Conservation (phyloP, 2,329 filamentous ascomycete genomes). For the Trichoderma sp. region DNA sequence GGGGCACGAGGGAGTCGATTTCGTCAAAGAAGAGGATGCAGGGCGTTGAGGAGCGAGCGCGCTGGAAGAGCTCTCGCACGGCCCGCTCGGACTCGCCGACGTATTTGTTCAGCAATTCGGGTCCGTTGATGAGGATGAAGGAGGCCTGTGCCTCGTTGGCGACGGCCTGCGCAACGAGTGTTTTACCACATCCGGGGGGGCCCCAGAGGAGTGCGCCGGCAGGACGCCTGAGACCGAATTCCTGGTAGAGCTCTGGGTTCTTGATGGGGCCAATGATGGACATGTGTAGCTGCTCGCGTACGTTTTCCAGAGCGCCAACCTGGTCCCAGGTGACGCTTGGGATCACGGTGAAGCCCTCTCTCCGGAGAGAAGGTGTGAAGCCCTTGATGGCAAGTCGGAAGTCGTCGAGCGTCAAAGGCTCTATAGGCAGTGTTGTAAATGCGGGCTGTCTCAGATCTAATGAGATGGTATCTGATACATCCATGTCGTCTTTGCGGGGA, state of each 20-base stretch:
- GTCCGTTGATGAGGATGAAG: slow-evolving; percentile 97
- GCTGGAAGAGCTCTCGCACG: slow-evolving; percentile 87
- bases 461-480: slow-evolving; percentile 19
- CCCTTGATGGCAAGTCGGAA: slow-evolving; percentile 76
- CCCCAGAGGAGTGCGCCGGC: slow-evolving; percentile 95
- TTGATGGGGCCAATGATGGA: slow-evolving; percentile 91
- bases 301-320: slow-evolving; percentile 80
- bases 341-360: slow-evolving; percentile 93
- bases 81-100: slow-evolving; percentile 95
- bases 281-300: slow-evolving; percentile 79
- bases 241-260: slow-evolving; percentile 74
- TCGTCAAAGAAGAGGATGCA: slow-evolving; percentile 99
- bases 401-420: slow-evolving; percentile 48
- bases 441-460: slow-evolving; percentile 23
- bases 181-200: slow-evolving; percentile 95
- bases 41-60: slow-evolving; percentile 82
- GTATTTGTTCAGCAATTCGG: slow-evolving; percentile 95
- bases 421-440: slow-evolving; percentile 10
- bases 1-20: slow-evolving; percentile 87
- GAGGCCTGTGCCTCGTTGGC: slow-evolving; percentile 95
- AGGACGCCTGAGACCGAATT: slow-evolving; percentile 77
- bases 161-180: slow-evolving; percentile 91
- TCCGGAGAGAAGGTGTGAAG: slow-evolving; percentile 65
- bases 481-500: slow-evolving; percentile 16
- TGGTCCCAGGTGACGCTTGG: slow-evolving; percentile 92